Conservation (phyloP, 768 basidiomycete species). For the Clavaria fumosa region DNA sequence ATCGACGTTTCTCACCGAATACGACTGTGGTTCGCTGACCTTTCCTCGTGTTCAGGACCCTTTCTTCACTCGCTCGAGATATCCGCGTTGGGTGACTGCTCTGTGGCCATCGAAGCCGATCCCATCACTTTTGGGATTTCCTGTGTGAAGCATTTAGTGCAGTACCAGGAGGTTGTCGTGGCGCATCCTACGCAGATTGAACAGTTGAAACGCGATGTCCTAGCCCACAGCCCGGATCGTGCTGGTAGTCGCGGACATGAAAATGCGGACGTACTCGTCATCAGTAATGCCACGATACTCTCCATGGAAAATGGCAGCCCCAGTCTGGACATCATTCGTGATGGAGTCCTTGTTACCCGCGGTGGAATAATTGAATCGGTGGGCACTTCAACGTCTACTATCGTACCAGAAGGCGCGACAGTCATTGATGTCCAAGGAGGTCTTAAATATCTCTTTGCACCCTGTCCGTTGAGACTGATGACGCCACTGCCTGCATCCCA, state of each 20-base stretch:
- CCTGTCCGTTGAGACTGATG: no score
- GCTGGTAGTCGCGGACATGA: slow-evolving; percentile 10
- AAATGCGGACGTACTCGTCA: slow-evolving; percentile 34
- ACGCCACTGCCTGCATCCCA: no score
- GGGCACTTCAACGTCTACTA: slow-evolving; percentile 19
- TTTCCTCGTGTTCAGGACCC: slow-evolving; percentile 26
- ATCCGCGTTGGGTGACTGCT: slow-evolving; percentile 33
- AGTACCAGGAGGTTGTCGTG: slow-evolving; percentile 42
- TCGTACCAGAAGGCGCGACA: slow-evolving; percentile 24
- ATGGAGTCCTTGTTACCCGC: slow-evolving; percentile 37
- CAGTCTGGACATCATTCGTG: slow-evolving; percentile 31
- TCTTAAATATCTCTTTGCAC: no score
- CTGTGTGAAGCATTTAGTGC: slow-evolving; percentile 41
- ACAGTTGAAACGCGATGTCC: slow-evolving; percentile 40
- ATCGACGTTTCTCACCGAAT: slow-evolving; percentile 8
- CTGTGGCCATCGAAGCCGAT: slow-evolving; percentile 33
- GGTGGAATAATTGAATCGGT: slow-evolving; percentile 44
- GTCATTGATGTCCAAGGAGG: slow-evolving; percentile 49
- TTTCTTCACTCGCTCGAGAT: slow-evolving; percentile 49
- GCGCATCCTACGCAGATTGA: slow-evolving; percentile 45
- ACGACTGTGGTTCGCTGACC: neutral
- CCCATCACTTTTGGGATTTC: slow-evolving; percentile 40
- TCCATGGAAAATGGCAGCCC: slow-evolving; percentile 47
- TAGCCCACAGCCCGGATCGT: slow-evolving; percentile 8
- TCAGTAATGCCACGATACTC: slow-evolving; percentile 53